Base-by-base conservation (phyloP, 1,284 basidiomycete species). In the Mycosarcoma maydis region DNA sequence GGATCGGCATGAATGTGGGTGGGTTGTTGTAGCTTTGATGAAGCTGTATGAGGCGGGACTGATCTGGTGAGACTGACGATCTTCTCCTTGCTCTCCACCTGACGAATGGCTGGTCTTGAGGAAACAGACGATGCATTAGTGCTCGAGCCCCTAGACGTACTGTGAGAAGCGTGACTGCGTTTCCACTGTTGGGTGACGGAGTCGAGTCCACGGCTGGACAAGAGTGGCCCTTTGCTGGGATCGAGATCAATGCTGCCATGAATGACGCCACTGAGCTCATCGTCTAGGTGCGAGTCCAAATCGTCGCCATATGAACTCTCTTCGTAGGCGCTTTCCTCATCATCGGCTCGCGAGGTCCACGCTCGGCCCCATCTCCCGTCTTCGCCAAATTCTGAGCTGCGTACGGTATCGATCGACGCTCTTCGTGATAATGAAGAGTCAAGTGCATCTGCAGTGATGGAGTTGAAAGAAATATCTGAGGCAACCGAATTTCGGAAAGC, bases 341-440 rank as follows among this genome's bases (percentile, higher is more conserved):
- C 76, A 14, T 78, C 75, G 13, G 70, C 58, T 22, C 48, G 46
- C 9, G 54, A 58, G 14, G 70, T 55, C 76, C 76, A 78, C 1
- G 76, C 76, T 1, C 67, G 49, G 8, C 69, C 76, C 76, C 76
- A 78, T 10, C 70, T 43, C 3, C 76, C 76, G 29, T 72, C 54
- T 30, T 73, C 73, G 14, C 75, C 75, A 30, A 78, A 78, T 40
- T 78, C 76, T 23, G 71, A 71, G 30, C 69, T 73, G 36, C 73
- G 65, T 11, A 78, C 76, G 1, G 76, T 78, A 45, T 78, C 73
- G 27, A 75, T 50, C 3, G 73, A 76, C 1, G 65, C 72, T 27
- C 74, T 47, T 10, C 57, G 51, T 3, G 57, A 70, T 9, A 65
- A 24, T 8, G 51, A 38, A 7, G 42, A 20, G 8, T 58, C 57